A percentile compares a stretch with the other conserved stretches of the same genome.
phyloP scores from a whole-genome alignment of 371 early-diverging fungal genomes.

The Mortierella polycephala region DNA sequence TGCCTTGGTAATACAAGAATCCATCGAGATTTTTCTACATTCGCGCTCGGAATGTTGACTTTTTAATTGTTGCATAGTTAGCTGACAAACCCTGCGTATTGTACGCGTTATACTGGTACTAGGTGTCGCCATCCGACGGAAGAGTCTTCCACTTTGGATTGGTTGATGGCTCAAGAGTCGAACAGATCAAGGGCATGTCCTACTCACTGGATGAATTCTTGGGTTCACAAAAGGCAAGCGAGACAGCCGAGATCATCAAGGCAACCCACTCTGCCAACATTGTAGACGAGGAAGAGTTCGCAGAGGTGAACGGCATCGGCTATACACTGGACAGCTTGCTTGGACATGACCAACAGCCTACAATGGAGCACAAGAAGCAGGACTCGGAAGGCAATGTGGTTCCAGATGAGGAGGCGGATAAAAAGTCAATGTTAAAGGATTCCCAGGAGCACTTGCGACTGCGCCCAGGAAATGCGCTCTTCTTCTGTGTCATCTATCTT shows the following conservation, averaged over 20 bases:
- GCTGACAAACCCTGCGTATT: too few species aligned
- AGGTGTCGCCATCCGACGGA: conserved; percentile 93
- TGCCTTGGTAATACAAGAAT: conserved; percentile 62
- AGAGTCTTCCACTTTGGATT: conserved; percentile 89
- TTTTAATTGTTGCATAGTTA: too few species aligned
- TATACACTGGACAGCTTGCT: conserved; percentile 90
- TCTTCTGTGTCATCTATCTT: conserved; percentile 92
- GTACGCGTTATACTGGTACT: background rate
- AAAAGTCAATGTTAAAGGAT: conserved; percentile 17
- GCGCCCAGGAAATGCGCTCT: conserved; percentile 79
- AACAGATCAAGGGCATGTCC: conserved; percentile 94
- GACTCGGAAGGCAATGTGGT: conserved; percentile 47
- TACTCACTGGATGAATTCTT: conserved; percentile 90
- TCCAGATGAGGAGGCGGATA: conserved; percentile 31
- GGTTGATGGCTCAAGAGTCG: conserved; percentile 80
- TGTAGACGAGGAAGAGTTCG: conserved; percentile 80
- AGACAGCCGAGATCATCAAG: conserved; percentile 57
- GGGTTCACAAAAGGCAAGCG: conserved; percentile 64
- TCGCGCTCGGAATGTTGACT: too few species aligned
- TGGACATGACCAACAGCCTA: conserved; percentile 59
- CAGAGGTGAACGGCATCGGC: conserved; percentile 90
- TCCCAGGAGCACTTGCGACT: conserved; percentile 53
- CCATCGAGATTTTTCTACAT: background rate
- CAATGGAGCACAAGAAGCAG: conserved; percentile 48
- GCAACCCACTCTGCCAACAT: conserved; percentile 62